Evolutionary conservation across 23 red algal genomes (phyloP), one percentile per base, ranked within the genome.

Genomic region (Gracilaria vermiculophylla): DNA sequence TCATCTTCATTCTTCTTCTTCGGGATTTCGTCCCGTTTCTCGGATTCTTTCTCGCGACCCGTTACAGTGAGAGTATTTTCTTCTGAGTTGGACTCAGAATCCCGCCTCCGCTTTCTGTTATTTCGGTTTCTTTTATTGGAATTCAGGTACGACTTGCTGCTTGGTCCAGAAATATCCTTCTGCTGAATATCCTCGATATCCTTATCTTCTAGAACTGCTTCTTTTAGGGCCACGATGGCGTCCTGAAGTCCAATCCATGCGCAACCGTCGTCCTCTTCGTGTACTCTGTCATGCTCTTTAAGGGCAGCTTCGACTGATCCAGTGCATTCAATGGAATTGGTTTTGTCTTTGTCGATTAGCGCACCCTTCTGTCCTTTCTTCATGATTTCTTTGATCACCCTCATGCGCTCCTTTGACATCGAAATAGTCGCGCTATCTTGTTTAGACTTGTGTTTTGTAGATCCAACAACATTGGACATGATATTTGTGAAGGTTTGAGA

Each of bases 401-500:
- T 7, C 14, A 49, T 49, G 45, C 45, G 45, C 45, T 49, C 14
- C 14, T 7, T 49, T 49, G 45, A 49, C 45, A 49, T 14, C 45
- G 45, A 49, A 10, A 14, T 49, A 62, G 8, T n/a, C 56, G 6
- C 56, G 20, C 56, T 15, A 37, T 31, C n/a, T n/a, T n/a, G n/a
- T n/a, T n/a, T n/a, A n/a, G n/a, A n/a, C 69, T 74, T 74, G 34
- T 33, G 32, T 48, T 74, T 74, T 8, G 69, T 8, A 8, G 69
- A 41, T 17, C 10, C 19, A 20, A 74, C 69, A 31, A 74, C n/a
- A 40, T 48, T 74, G 36, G 19, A 36, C 17, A 33, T 39, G 12
- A 83, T 35, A n/a, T 36, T 66, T 10, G 79, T 19, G 28, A 65
- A 83, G 5, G 40, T 83, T 35, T 83, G 32, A 32, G 37, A 17